phyloP scores from a whole-genome alignment of 805 yeast genomes.

The Hanseniaspora lachancei region DNA sequence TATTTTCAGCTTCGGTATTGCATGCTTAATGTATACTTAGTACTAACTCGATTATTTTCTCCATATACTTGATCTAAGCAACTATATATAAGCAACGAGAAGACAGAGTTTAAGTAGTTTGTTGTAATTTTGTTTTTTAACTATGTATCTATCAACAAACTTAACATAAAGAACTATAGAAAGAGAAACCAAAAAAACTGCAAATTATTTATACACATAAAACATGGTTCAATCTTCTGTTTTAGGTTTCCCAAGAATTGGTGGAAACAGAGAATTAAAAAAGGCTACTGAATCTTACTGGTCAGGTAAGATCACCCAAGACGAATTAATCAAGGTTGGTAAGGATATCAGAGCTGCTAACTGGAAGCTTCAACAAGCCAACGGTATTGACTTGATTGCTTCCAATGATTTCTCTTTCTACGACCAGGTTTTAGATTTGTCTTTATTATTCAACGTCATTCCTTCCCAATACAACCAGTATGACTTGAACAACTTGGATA shows the following conservation, averaged over 20 bases:
- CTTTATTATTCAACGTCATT: conserved; percentile 83
- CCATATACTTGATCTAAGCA: too few relatives aligned
- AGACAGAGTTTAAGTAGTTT: too few relatives aligned
- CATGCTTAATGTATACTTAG: too few relatives aligned
- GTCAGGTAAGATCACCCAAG: conserved; percentile 82
- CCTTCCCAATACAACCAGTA: conserved; percentile 95
- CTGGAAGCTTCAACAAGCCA: conserved; percentile 95
- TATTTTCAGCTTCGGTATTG: too few relatives aligned
- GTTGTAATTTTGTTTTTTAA: too few relatives aligned
- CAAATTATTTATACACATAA: neutral
- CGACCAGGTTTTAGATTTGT: conserved; percentile 91
- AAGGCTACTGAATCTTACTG: conserved; percentile 99
- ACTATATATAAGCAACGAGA: too few relatives aligned
- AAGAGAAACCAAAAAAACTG: neutral
- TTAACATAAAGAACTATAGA: neutral
- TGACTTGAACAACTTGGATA: conserved; percentile 78
- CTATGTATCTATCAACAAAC: neutral
- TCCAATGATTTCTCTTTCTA: conserved; percentile 97
- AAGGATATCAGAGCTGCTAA: conserved; percentile 87
- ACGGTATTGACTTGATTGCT: conserved; percentile 94
- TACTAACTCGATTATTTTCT: too few relatives aligned
- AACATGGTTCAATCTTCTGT: conserved; percentile 93
- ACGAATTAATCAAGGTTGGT: conserved; percentile 81
- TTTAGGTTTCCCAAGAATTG: conserved; percentile 99
- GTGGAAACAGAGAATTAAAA: conserved; percentile 98